A percentile compares a stretch with the other conserved stretches of the same genome.
phyloP scores from a whole-genome alignment of 192 early-diverging fungal species.

The Coemansia sp. region DNA sequence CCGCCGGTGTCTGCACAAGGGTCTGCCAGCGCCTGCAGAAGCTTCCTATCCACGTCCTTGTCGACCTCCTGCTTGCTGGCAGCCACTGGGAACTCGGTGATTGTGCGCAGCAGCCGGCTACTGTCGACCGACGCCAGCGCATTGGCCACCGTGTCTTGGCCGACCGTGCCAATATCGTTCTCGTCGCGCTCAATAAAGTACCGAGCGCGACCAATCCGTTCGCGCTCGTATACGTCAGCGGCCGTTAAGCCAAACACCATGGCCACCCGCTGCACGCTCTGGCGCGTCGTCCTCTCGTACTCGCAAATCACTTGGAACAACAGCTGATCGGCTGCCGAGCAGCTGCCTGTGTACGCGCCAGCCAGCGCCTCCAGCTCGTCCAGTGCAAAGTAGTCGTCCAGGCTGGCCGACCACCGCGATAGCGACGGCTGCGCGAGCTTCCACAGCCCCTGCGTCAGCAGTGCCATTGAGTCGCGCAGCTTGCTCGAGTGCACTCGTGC shows the following conservation, averaged over 20 bases:
- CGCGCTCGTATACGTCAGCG: slow-evolving; percentile 9
- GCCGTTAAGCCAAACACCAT: slow-evolving; percentile 41
- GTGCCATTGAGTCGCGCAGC: slow-evolving; percentile 10
- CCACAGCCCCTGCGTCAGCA: slow-evolving; percentile 26
- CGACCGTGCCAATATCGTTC: slow-evolving; percentile 36
- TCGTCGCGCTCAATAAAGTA: slow-evolving; percentile 42
- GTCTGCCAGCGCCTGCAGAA: not conserved
- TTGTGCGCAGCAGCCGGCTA: slow-evolving; percentile 18
- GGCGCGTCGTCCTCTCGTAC: slow-evolving; percentile 37
- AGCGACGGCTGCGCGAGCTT: slow-evolving; percentile 26
- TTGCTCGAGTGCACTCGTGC: slow-evolving; percentile 9
- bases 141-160: slow-evolving; percentile 22
- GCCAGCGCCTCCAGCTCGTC: slow-evolving; percentile 44
- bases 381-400: slow-evolving; percentile 37
- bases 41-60: not conserved
- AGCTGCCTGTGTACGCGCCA: slow-evolving; percentile 36
- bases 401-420: slow-evolving; percentile 39
- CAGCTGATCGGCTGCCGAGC: slow-evolving; percentile 14
- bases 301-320: slow-evolving; percentile 24
- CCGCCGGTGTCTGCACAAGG: not conserved
- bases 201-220: slow-evolving; percentile 18
- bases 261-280: slow-evolving; percentile 38
- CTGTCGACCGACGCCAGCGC: slow-evolving; percentile 25
- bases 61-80: not conserved
- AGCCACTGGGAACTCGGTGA: slow-evolving; percentile 26